Evolutionary conservation across 2,329 filamentous ascomycete genomes (phyloP).

Genomic region (Penicillium italicum): DNA sequence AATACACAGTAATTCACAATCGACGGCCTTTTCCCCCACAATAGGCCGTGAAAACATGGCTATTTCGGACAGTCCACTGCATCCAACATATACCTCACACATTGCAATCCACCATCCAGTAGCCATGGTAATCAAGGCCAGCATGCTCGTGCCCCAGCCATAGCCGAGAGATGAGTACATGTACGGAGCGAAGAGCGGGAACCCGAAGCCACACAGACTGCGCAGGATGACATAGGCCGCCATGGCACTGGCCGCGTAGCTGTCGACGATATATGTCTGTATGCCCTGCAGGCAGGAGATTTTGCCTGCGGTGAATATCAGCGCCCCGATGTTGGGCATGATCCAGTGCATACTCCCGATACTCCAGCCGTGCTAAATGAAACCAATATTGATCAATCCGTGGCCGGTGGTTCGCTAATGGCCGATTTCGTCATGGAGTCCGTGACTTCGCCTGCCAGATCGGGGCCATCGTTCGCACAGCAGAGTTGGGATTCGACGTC

Average conservation of each 20-base stretch:
- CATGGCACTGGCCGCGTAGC: constrained; percentile 31
- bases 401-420: too few relatives aligned
- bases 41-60: too few relatives aligned
- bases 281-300: constrained; percentile 38
- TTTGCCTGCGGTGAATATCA: constrained; percentile 44
- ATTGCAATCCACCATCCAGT: constrained; percentile 26
- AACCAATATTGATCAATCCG: too few relatives aligned
- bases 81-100: not conserved
- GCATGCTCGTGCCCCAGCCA: constrained; percentile 33
- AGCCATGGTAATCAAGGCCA: constrained; percentile 32
- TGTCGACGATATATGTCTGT: constrained; percentile 37
- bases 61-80: not conserved
- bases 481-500: too few relatives aligned
- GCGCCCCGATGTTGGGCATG: constrained; percentile 49
- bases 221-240: constrained; percentile 25
- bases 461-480: too few relatives aligned
- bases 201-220: constrained; percentile 30
- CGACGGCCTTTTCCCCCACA: too few relatives aligned
- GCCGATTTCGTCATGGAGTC: too few relatives aligned
- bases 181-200: constrained; percentile 32
- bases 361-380: constrained; percentile 46
- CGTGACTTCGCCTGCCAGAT: too few relatives aligned
- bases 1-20: too few relatives aligned
- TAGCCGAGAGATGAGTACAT: constrained; percentile 28
- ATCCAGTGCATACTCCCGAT: constrained; percentile 26